These are phyloP conservation scores for Colletotrichum shisoi DNA, from an alignment of 2,329 filamentous ascomycete species.

Conservation along the genomic window DNA sequence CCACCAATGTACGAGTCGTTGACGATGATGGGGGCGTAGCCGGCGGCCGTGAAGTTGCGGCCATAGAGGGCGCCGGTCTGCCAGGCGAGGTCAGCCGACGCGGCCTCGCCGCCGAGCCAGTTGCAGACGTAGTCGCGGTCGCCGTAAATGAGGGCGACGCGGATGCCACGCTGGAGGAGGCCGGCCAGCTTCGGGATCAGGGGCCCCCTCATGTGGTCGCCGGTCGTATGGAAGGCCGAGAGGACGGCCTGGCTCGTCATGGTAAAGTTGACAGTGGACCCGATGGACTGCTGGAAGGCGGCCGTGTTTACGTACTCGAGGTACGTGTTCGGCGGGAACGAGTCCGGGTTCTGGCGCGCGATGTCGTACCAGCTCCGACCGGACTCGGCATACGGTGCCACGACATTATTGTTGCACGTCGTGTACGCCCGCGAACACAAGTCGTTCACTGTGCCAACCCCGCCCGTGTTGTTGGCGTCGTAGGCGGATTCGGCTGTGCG, in stretches of 20 bases:
- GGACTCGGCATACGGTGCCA: conserved; percentile 64
- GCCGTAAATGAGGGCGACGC: conserved; percentile 75
- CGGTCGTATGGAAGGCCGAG: conserved; percentile 57
- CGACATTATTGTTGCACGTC: conserved; percentile 62
- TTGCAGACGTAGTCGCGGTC: conserved; percentile 71
- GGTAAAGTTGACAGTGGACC: conserved; percentile 67
- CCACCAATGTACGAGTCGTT: conserved; percentile 75
- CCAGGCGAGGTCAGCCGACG: conserved; percentile 69
- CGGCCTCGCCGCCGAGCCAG: conserved; percentile 78
- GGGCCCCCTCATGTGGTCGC: conserved; percentile 70
- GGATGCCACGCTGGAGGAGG: conserved; percentile 69
- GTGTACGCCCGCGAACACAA: conserved; percentile 32
- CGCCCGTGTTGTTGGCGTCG: conserved; percentile 36
- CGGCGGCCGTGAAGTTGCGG: conserved; percentile 67
- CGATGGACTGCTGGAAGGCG: conserved; percentile 62
- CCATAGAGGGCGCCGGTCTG: conserved; percentile 58
- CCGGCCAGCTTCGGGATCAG: conserved; percentile 66
- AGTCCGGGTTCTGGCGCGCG: conserved; percentile 62
- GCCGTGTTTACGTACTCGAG: conserved; percentile 70
- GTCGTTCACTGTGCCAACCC: conserved; percentile 26
- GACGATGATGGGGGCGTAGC: conserved; percentile 75
- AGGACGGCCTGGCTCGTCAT: conserved; percentile 57
- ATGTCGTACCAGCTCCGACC: conserved; percentile 69
- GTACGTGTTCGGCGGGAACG: conserved; percentile 70
- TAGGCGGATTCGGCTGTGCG: conserved; percentile 35